Conservation (phyloP, 257 asterid genomes). For the Scutellaria galericulata region DNA sequence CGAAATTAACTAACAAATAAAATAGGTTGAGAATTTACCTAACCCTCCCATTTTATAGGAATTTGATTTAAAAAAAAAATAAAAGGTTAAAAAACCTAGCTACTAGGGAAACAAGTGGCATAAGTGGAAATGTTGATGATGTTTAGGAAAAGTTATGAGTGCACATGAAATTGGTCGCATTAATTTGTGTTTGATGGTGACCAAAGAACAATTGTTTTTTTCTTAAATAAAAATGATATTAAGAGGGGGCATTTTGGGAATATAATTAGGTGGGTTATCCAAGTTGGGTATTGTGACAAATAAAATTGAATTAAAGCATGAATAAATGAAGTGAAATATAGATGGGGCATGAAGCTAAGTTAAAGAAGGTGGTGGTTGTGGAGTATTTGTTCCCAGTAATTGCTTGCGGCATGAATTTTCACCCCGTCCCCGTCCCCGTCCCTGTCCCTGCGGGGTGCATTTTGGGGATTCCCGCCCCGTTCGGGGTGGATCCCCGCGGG, state of each 20-base stretch:
- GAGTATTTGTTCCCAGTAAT: neutral
- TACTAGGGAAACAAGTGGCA: neutral
- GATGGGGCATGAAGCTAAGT: neutral
- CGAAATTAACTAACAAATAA: too few relatives aligned
- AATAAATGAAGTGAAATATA: neutral
- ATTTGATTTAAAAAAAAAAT: neutral
- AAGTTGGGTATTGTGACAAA: neutral
- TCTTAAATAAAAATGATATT: too few relatives aligned
- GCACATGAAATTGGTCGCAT: conserved; percentile 14
- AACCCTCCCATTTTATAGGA: too few relatives aligned
- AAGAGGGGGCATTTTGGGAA: neutral
- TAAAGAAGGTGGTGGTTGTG: conserved; percentile 1
- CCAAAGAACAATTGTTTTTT: neutral
- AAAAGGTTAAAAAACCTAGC: neutral
- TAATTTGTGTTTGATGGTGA: neutral
- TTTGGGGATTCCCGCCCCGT: too few relatives aligned
- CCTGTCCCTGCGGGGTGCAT: too few relatives aligned
- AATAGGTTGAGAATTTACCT: too few relatives aligned
- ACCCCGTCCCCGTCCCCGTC: too few relatives aligned
- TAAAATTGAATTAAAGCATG: neutral
- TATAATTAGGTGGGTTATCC: neutral
- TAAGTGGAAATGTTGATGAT: conserved; percentile 1
- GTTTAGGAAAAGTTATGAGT: neutral
- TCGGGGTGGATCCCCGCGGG: too few relatives aligned
- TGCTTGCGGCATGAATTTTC: too few relatives aligned